phyloP scores from a whole-genome alignment of 345 rosid genomes.

The Hibiscus syriacus region DNA sequence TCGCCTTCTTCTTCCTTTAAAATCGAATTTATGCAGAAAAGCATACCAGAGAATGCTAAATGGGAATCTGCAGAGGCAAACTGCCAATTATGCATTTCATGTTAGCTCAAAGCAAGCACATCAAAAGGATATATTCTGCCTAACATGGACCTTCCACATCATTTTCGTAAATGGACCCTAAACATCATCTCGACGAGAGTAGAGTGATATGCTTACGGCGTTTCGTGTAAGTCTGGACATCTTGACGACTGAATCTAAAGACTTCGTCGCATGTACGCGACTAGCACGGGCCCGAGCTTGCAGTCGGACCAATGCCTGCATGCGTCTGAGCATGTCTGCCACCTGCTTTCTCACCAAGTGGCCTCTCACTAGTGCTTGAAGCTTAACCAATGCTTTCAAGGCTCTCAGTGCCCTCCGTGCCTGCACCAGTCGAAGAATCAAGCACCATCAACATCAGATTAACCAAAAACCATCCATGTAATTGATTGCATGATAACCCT shows the following conservation, averaged over 20 bases:
- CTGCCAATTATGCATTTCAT: not conserved
- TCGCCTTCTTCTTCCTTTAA: no score
- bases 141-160: not conserved
- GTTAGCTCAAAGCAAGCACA: no score
- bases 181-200: not conserved
- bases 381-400: slow-evolving; percentile 83
- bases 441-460: slow-evolving; percentile 1
- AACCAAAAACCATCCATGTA: slow-evolving; percentile 4
- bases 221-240: slow-evolving; percentile 31
- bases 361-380: slow-evolving; percentile 91
- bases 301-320: slow-evolving; percentile 73
- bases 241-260: slow-evolving; percentile 42
- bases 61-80: not conserved
- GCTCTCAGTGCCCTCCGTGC: slow-evolving; percentile 92
- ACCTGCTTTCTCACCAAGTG: slow-evolving; percentile 86
- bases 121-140: not conserved
- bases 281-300: slow-evolving; percentile 89
- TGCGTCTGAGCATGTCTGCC: slow-evolving; percentile 67
- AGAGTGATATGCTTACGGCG: slow-evolving; percentile 28
- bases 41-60: not conserved
- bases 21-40: no score
- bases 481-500: not conserved
- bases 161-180: not conserved
- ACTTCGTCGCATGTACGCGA: no score
- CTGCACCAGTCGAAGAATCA: slow-evolving; percentile 22